Conservation (phyloP, 495 filamentous ascomycete species). For the Beverwykella pulmonaria region DNA sequence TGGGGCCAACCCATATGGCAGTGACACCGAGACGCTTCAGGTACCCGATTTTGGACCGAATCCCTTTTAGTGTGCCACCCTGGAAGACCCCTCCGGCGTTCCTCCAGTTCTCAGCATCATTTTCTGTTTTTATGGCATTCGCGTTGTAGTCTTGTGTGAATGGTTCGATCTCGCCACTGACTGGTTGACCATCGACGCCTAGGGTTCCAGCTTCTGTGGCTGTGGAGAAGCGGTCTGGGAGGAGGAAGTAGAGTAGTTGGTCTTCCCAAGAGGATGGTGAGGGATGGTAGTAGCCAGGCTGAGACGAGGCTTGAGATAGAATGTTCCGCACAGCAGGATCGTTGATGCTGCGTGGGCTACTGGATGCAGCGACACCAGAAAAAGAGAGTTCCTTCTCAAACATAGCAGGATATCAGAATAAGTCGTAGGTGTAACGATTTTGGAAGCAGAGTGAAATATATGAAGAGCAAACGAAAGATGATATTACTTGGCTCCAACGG, state of each 20-base stretch:
- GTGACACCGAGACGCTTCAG: slow-evolving; percentile 35
- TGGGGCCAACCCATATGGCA: slow-evolving; percentile 38
- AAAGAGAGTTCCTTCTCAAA: too few species aligned
- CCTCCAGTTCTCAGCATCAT: slow-evolving; percentile 17
- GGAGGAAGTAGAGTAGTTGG: slow-evolving; percentile 37
- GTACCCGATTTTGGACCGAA: slow-evolving; percentile 38
- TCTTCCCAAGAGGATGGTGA: slow-evolving; percentile 41
- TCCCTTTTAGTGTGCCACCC: slow-evolving; percentile 32
- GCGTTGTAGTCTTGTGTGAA: slow-evolving; percentile 16
- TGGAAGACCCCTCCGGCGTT: slow-evolving; percentile 24
- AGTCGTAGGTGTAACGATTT: too few species aligned
- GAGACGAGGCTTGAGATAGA: background rate
- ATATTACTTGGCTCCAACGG: too few species aligned
- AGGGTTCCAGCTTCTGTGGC: slow-evolving; percentile 19
- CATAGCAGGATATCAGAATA: too few species aligned
- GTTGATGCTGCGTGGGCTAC: background rate
- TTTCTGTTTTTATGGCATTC: slow-evolving; percentile 13
- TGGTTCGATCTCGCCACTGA: background rate
- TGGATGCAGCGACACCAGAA: background rate
- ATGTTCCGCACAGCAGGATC: background rate
- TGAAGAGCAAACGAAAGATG: too few species aligned
- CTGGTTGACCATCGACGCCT: slow-evolving; percentile 1
- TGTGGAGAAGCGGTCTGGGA: slow-evolving; percentile 40
- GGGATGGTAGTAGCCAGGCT: background rate
- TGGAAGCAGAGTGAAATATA: too few species aligned